Evolutionary conservation across 139 green algal genomes (phyloP).

Genomic region (Tetradesmus obliquus): DNA sequence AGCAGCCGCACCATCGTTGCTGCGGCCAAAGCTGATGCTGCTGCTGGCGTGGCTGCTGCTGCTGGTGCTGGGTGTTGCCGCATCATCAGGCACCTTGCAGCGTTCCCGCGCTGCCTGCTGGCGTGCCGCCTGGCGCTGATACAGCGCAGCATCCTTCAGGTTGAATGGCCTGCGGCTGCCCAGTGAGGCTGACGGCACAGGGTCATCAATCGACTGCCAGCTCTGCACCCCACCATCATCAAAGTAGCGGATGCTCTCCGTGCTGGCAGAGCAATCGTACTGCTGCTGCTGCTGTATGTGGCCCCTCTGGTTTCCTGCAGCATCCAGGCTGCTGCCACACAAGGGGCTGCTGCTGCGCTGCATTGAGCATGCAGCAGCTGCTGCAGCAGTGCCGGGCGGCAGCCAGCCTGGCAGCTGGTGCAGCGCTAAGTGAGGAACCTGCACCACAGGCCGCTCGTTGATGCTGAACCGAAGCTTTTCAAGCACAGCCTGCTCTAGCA

Average conservation of each 20-base stretch:
- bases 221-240: slow-evolving; percentile 39
- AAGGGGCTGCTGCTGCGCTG: neutral
- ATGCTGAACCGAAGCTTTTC: slow-evolving; percentile 27
- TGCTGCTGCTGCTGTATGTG: neutral
- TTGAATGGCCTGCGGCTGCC: slow-evolving; percentile 22
- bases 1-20: neutral
- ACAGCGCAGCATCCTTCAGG: neutral
- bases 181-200: slow-evolving; percentile 15
- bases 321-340: neutral
- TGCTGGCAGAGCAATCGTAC: neutral
- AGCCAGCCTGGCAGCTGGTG: slow-evolving; percentile 27
- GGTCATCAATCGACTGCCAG: slow-evolving; percentile 26
- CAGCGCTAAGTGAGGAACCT: slow-evolving; percentile 28
- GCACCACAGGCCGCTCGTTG: slow-evolving; percentile 31
- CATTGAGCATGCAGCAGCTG: slow-evolving; percentile 4
- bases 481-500: slow-evolving; percentile 38
- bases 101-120: slow-evolving; percentile 34
- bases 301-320: neutral
- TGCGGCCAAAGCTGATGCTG: neutral
- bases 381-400: slow-evolving; percentile 8
- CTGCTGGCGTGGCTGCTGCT: neutral
- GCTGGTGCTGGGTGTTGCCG: neutral
- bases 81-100: slow-evolving; percentile 8
- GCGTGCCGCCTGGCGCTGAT: neutral
- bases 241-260: slow-evolving; percentile 22